phyloP scores from a whole-genome alignment of 2,329 filamentous ascomycete genomes.

The Colletotrichum coccodes region DNA sequence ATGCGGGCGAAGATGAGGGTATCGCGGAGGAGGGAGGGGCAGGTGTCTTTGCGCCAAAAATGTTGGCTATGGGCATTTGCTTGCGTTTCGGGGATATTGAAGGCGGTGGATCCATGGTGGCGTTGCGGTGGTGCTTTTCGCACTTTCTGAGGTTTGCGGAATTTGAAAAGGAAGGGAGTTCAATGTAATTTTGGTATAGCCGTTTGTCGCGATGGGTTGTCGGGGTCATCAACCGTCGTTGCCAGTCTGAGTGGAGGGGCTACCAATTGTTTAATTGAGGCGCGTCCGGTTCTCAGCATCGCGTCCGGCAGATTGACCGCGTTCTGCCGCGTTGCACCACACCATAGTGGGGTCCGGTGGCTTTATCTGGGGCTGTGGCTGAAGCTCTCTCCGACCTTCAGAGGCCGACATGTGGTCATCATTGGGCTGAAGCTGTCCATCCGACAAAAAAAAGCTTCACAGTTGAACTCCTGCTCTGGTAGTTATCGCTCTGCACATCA shows the following conservation, averaged over 20 bases:
- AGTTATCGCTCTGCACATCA: neutral
- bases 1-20: constrained; percentile 90
- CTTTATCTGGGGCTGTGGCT: neutral
- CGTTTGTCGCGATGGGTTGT: neutral
- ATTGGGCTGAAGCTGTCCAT: constrained; percentile 5
- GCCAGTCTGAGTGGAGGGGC: neutral
- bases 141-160: neutral
- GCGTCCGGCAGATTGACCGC: constrained; percentile 7
- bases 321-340: neutral
- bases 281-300: constrained; percentile 19
- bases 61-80: constrained; percentile 46
- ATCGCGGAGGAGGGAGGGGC: constrained; percentile 66
- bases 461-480: neutral
- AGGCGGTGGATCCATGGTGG: constrained; percentile 45
- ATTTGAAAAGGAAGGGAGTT: neutral
- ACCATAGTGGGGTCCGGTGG: neutral
- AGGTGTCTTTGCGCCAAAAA: constrained; percentile 50
- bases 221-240: neutral
- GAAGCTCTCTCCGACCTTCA: neutral
- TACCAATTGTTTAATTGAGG: constrained; percentile 33
- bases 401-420: constrained; percentile 6
- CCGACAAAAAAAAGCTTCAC: constrained; percentile 12
- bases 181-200: neutral
- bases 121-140: neutral
- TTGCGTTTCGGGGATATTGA: constrained; percentile 34